Evolutionary conservation across 1,284 basidiomycete genomes (phyloP), one percentile per base, ranked within the genome.

Genomic region (Xerocomus cyaneibrunnescens): DNA sequence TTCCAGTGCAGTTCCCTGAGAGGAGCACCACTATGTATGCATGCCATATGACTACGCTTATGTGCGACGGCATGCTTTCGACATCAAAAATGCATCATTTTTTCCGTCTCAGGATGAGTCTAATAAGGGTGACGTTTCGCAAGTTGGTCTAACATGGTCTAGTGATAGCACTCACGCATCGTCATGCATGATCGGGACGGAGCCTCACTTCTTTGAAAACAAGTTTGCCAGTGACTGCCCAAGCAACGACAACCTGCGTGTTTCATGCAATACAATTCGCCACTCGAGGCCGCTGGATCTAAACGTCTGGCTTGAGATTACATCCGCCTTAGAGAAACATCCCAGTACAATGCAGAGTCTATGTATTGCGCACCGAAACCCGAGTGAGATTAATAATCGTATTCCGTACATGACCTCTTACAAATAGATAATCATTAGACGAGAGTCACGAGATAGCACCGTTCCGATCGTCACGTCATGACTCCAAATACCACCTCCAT

Each of bases 401-500:
- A 52, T 41, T 45, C 39, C 22, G 16, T 57, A 55, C 53, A 57
- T 57, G 40, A 40, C 30, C 21, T 34, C 40, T 37, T 52, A 48
- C 46, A 42, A 13, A 50, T 63, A 59, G 48, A 66, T 66, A 39
- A 48, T 45, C 22, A 44, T 47, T n/a, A 51, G 32, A 42, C 51
- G 52, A 30, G 28, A 30, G 13, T 5, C 28, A 30, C 10, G 28
- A 66, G 41, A 54, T 62, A 46, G 2, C 43, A 50, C 10, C 32
- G 8, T 25, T 12, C 25, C 23, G 16, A 40, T 31, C 8, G 37
- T 38, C 23, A 22, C 34, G 37, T 55, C 51, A 56, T 7, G 40
- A n/a, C n/a, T 17, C 38, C 7, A 19, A n/a, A 38, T 57, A 45
- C 64, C 67, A 66, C 30, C 61, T 39, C 67, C 64, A 66, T 39